Base-by-base conservation (phyloP, 495 filamentous ascomycete species). In the Hypoxylon perforatum region DNA sequence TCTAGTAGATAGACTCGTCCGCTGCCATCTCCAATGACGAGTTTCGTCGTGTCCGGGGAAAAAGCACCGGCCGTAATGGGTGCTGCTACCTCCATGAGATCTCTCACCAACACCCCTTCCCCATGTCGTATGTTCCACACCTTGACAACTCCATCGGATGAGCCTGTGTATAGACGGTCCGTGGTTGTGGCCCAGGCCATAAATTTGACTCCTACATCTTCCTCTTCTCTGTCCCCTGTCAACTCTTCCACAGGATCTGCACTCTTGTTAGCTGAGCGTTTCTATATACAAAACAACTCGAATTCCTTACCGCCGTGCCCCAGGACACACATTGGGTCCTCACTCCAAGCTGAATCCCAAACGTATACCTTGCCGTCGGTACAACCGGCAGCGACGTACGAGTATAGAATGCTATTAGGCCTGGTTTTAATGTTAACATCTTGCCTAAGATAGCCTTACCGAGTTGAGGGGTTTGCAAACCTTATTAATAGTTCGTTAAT, bases 101-200 rank as follows among this genome's bases (percentile, higher is more conserved):
- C 84, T 21, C 84, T 76, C n/a, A 97, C 81, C 25, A 90, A 82
- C 2, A 88, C 82, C 18, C 84, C 83, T 44, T 81, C 81, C 1
- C 64, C 62, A 1, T 77, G 75, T 17, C 79, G 78, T 18, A 96
- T 81, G 71, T 97, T 87, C 95, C 95, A 99, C 17, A 87, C 84
- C 56, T 93, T 97, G 6, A 99, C 81, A 0, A 90, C 80, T 1
- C 95, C 94, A 71, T 99, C 95, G 0, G 93, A 95, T 2, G 89
- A 90, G 2, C 94, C 95, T n/a, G 91, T 96, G 69, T 94, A 97
- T 45, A 97, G 86, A 0, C 90, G 81, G 49, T 91, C 86, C 4
- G 82, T 76, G 0, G 83, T 83, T 2, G 82, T 80, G 1, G 90
- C 93, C 94, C 94, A 99, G 0, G 91, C 78, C 1, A 87, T 86